These are phyloP conservation scores for Claviceps sp. DNA, from an alignment of 2,329 filamentous ascomycete genomes.

Conservation along the genomic window DNA sequence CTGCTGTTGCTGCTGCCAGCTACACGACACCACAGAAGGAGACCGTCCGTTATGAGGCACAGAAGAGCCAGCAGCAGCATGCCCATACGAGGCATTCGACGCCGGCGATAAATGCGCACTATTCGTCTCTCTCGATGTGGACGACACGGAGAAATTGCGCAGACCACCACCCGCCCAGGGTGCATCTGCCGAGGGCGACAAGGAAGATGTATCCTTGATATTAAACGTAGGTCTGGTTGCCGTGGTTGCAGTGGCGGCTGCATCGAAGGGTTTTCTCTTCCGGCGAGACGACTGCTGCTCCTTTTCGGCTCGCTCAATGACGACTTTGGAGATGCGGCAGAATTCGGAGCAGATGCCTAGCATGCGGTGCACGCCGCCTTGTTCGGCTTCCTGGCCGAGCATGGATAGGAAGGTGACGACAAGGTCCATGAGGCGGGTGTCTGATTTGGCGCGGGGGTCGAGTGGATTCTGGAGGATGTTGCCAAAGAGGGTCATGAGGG, in stretches of 20 bases:
- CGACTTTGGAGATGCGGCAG: constrained; percentile 79
- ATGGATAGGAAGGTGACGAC: constrained; percentile 88
- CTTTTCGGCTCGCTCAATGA: constrained; percentile 82
- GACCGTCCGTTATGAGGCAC: constrained; percentile 25
- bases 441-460: constrained; percentile 74
- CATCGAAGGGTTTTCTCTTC: constrained; percentile 53
- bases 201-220: neutral
- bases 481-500: constrained; percentile 86
- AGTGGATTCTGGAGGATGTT: constrained; percentile 94
- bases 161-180: constrained; percentile 3
- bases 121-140: constrained; percentile 5
- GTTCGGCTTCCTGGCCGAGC: constrained; percentile 78
- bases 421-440: constrained; percentile 80
- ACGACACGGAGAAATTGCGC: constrained; percentile 3
- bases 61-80: constrained; percentile 13
- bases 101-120: constrained; percentile 16
- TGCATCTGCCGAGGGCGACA: neutral
- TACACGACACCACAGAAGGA: constrained; percentile 28
- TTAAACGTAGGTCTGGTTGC: constrained; percentile 1
- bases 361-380: constrained; percentile 87
- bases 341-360: constrained; percentile 91
- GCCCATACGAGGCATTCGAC: constrained; percentile 12
- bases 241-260: constrained; percentile 5
- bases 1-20: constrained; percentile 28
- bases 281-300: constrained; percentile 67